These are phyloP conservation scores for Hemileia vastatrix DNA, from an alignment of 1,284 basidiomycete species.

Conservation along the genomic window DNA sequence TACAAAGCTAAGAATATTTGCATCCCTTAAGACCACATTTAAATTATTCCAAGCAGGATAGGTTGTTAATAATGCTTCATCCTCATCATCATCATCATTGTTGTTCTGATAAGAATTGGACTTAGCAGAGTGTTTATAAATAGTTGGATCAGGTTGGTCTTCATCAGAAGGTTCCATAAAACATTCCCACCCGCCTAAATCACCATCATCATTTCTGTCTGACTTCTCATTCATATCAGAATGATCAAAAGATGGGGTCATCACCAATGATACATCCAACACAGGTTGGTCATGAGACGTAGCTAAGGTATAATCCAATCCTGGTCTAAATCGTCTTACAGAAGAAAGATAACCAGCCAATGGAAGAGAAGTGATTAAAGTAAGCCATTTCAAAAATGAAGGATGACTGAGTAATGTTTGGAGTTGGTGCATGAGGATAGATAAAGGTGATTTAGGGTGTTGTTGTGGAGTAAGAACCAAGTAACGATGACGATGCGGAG, in stretches of 20 bases:
- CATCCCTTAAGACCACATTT: conserved; percentile 79
- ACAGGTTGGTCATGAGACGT: conserved; percentile 71
- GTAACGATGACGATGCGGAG: conserved; percentile 90
- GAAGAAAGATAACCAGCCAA: conserved; percentile 64
- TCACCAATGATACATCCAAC: conserved; percentile 77
- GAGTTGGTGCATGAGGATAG: conserved; percentile 56
- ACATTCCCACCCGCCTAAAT: conserved; percentile 94
- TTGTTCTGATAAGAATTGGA: conserved; percentile 38
- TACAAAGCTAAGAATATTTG: conserved; percentile 59
- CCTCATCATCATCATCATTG: conserved; percentile 56
- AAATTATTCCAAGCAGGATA: conserved; percentile 86
- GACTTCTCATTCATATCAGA: conserved; percentile 29
- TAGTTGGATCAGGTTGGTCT: conserved; percentile 76
- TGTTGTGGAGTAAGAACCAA: conserved; percentile 51
- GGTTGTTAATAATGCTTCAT: conserved; percentile 75
- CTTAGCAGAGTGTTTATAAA: conserved; percentile 58
- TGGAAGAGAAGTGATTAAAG: conserved; percentile 66
- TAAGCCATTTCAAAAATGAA: conserved; percentile 84
- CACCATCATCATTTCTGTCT: conserved; percentile 62
- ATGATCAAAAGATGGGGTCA: conserved; percentile 57
- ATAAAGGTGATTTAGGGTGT: conserved; percentile 25
- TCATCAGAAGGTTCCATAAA: conserved; percentile 90
- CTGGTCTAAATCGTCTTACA: conserved; percentile 79
- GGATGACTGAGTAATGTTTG: conserved; percentile 62
- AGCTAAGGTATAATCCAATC: conserved; percentile 89